Base-by-base conservation (phyloP, 768 basidiomycete species). In the Sutorius australiensis region DNA sequence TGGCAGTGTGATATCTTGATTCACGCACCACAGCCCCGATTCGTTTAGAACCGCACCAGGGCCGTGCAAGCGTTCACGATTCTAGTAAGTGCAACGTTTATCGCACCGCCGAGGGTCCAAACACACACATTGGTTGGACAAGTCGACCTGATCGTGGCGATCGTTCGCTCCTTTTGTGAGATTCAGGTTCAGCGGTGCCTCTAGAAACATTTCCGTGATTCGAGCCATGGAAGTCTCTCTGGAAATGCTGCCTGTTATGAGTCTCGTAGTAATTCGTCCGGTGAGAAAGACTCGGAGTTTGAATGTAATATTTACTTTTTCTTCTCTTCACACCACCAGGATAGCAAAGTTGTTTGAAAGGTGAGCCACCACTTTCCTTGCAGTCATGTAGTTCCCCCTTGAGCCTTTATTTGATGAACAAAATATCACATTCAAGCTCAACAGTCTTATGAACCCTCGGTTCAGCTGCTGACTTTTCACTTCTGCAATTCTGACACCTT, bases 361-460 rank as follows among this genome's bases (percentile, higher is more conserved):
- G 56, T 58, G 34, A 10, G 56, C 49, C 30, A n/a, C 10, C 17
- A 30, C 17, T 8, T 38, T 14, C 19, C 24, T 37, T 39, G 17
- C n/a, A 10, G 24, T 4, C 4, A 2, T 24, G 14, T 3, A 6
- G 16, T 30, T n/a, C 7, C 11, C 24, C 19, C 14, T 52, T 42
- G 27, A 41, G 36, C 24, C 13, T 12, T 9, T 28, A 24, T 39
- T 58, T 72, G 74, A 75, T 75, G 75, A 75, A 65, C 42, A 54
- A 58, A 53, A 67, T 39, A 66, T 70, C 72, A 73, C 70, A 74
- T 72, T 74, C 75, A 75, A 77, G 73, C 74, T 75, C 74, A 75
- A 75, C 75, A 76, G 73, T 76, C 74, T 69, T 62, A 75, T 74
- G 73, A 68, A 64, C 66, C 13, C 39, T 13, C 5, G 32, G 62